These are phyloP conservation scores for Talaromyces ruber DNA, from an alignment of 495 filamentous ascomycete species.

Conservation along the genomic window DNA sequence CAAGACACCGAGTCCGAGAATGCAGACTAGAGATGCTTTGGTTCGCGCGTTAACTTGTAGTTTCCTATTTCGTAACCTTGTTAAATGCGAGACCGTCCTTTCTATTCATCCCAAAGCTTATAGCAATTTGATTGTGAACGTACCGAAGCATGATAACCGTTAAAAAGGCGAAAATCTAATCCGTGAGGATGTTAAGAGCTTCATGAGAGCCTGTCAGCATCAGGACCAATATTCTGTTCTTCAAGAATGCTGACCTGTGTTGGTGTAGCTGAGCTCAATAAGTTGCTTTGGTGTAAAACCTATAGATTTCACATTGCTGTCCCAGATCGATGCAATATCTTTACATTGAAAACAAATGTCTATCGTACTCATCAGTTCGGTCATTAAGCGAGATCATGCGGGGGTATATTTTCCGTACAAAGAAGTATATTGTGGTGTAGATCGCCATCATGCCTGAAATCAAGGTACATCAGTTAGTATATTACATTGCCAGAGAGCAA, in stretches of 20 bases:
- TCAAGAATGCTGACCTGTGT: conserved; percentile 14
- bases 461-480: neutral
- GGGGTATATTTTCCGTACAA: conserved; percentile 6
- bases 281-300: conserved; percentile 26
- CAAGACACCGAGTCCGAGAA: conserved; percentile 38
- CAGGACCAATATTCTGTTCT: neutral
- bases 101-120: neutral
- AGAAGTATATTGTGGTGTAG: conserved; percentile 28
- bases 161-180: conserved; percentile 32
- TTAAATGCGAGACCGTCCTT: neutral
- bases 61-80: conserved; percentile 22
- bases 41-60: conserved; percentile 31
- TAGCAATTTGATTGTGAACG: neutral
- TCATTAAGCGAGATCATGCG: neutral
- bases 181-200: conserved; percentile 33
- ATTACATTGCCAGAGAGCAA: neutral
- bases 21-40: conserved; percentile 29
- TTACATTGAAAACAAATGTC: conserved; percentile 19
- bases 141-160: conserved; percentile 32
- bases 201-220: conserved; percentile 9
- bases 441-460: conserved; percentile 25
- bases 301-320: conserved; percentile 18
- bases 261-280: conserved; percentile 25
- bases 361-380: conserved; percentile 2
- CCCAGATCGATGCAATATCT: conserved; percentile 23